Percentiles rank a stretch among this genome's conserved stretches.
phyloP scores from a whole-genome alignment of 495 filamentous ascomycete genomes.

The Aspergillus kassunensis region DNA sequence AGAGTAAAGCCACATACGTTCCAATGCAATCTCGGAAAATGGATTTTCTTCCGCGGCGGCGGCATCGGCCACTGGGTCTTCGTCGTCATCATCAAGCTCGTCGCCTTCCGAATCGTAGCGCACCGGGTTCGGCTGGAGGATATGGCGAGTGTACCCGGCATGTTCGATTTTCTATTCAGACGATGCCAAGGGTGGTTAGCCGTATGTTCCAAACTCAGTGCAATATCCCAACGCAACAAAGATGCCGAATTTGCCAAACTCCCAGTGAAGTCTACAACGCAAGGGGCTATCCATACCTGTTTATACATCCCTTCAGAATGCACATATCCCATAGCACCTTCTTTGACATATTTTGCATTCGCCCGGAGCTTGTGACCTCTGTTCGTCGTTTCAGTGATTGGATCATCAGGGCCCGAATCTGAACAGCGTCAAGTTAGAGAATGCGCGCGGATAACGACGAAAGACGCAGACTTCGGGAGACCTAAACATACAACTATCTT shows the following conservation, averaged over 20 bases:
- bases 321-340: conserved; percentile 67
- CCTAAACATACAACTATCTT: conserved; percentile 50
- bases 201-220: background rate
- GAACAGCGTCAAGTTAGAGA: conserved; percentile 8
- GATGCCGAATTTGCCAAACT: background rate
- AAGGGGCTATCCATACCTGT: conserved; percentile 52
- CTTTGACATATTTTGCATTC: conserved; percentile 73
- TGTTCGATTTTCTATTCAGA: conserved; percentile 68
- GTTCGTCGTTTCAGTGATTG: conserved; percentile 75
- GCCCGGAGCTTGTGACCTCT: conserved; percentile 88
- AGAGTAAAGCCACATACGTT: conserved; percentile 58
- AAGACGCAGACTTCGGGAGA: background rate
- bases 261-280: background rate
- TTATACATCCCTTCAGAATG: conserved; percentile 76
- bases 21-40: conserved; percentile 74
- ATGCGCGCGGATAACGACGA: background rate
- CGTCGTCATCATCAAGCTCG: conserved; percentile 67
- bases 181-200: background rate
- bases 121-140: conserved; percentile 70
- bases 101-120: conserved; percentile 84
- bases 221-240: background rate
- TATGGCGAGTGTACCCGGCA: conserved; percentile 77
- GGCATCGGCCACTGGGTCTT: conserved; percentile 71
- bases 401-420: conserved; percentile 87
- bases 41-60: conserved; percentile 75